Evolutionary conservation across 345 rosid species (phyloP).

Genomic region (Euphorbia tirucalli): DNA sequence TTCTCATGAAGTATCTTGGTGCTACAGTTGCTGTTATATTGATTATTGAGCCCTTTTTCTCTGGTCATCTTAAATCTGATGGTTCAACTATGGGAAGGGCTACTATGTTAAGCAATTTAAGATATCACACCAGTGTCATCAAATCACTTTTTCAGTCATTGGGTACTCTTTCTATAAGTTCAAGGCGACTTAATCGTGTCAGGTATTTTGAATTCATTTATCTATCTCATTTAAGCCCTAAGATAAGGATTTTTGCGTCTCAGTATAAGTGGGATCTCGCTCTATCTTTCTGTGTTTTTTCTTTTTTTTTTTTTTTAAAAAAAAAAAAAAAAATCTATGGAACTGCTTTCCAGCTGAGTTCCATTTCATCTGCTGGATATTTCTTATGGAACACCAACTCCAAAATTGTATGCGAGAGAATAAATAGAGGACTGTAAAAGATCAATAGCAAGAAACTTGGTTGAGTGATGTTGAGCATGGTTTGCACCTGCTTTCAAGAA

Average conservation of each 20-base stretch:
- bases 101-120: conserved; percentile 93
- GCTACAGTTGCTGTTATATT: conserved; percentile 90
- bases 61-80: conserved; percentile 87
- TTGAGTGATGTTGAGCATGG: conserved; percentile 1
- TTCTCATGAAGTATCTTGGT: conserved; percentile 89
- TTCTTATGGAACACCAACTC: neutral
- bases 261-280: neutral
- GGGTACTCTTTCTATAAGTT: conserved; percentile 92
- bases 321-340: no score
- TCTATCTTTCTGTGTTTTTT: no score
- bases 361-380: neutral
- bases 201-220: conserved; percentile 45
- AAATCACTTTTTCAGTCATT: conserved; percentile 83
- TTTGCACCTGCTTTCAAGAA: neutral
- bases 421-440: neutral
- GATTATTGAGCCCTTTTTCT: conserved; percentile 95
- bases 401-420: neutral
- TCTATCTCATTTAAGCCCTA: neutral
- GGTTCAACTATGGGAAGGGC: conserved; percentile 91
- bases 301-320: neutral
- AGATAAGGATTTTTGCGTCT: conserved; percentile 5
- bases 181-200: conserved; percentile 87
- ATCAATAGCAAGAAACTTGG: neutral
- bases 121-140: conserved; percentile 97
- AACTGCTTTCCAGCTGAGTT: neutral